Percentiles rank a stretch among this genome's conserved stretches.
Conservation (phyloP, 2,329 filamentous ascomycete species). For the Metarhizium rileyi region DNA sequence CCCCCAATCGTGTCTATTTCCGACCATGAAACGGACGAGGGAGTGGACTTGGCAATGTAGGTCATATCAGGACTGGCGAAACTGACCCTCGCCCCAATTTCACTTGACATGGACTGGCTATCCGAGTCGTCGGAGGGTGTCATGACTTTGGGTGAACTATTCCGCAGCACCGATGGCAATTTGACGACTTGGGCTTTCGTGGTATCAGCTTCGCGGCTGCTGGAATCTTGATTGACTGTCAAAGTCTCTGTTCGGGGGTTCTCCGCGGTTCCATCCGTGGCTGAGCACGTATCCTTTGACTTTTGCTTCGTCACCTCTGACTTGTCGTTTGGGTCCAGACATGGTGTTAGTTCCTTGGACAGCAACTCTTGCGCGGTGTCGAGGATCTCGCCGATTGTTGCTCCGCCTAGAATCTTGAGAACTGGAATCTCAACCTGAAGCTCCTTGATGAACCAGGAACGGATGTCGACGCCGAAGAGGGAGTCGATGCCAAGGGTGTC, state of each 20-base stretch:
- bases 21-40: no score
- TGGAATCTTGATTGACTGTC: not conserved
- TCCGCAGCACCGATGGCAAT: not conserved
- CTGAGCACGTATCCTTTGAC: no score
- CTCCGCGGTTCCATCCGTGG: no score
- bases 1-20: no score
- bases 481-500: conserved; percentile 20
- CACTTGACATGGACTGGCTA: no score
- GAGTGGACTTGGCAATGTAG: no score
- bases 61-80: no score
- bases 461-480: conserved; percentile 26
- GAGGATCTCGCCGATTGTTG: conserved; percentile 7
- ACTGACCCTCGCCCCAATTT: no score
- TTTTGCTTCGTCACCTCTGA: no score
- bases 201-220: not conserved
- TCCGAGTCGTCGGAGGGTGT: no score
- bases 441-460: conserved; percentile 40
- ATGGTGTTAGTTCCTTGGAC: not conserved
- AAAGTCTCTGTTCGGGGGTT: no score
- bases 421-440: conserved; percentile 33
- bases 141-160: no score
- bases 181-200: not conserved
- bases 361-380: not conserved
- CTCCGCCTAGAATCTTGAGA: conserved; percentile 23
- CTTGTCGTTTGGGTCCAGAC: not conserved